Conservation (phyloP, 148 eudicot genomes). For the Cornus controversa region DNA sequence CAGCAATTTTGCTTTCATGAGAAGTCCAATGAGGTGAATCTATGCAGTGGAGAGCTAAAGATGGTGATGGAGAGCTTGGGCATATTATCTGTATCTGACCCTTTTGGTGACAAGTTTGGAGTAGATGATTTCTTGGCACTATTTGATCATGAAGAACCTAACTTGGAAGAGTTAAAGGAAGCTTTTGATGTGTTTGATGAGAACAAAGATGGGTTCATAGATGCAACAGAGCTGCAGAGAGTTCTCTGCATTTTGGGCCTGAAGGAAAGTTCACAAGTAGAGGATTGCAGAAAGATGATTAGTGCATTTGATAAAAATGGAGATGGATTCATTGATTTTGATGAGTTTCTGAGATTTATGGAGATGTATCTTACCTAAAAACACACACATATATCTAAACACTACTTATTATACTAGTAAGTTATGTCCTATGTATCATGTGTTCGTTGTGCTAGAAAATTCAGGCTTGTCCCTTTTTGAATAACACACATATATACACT, state of each 20-base stretch:
- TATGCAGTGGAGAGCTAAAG: background rate
- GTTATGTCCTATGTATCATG: too few relatives aligned
- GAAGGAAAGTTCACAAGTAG: conserved; percentile 20
- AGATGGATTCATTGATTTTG: conserved; percentile 36
- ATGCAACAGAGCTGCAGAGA: conserved; percentile 31
- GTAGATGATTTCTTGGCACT: conserved; percentile 12
- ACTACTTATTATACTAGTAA: too few relatives aligned
- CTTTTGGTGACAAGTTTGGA: background rate
- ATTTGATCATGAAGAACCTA: conserved; percentile 25
- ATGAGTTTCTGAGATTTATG: conserved; percentile 32
- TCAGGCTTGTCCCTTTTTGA: too few relatives aligned
- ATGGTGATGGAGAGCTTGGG: conserved; percentile 21
- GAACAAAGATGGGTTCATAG: conserved; percentile 37
- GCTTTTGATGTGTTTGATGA: conserved; percentile 39
- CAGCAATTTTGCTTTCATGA: background rate
- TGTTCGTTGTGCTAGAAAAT: too few relatives aligned
- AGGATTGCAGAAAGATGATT: conserved; percentile 35
- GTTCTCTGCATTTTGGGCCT: conserved; percentile 22
- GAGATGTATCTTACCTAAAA: conserved; percentile 13
- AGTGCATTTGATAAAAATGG: conserved; percentile 33
- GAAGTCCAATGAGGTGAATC: too few relatives aligned
- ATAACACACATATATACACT: too few relatives aligned
- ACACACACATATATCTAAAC: background rate
- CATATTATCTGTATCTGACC: background rate
- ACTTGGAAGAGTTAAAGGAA: conserved; percentile 30